Evolutionary conservation across 495 filamentous ascomycete genomes (phyloP).

Genomic region (Penicillium turbatum): DNA sequence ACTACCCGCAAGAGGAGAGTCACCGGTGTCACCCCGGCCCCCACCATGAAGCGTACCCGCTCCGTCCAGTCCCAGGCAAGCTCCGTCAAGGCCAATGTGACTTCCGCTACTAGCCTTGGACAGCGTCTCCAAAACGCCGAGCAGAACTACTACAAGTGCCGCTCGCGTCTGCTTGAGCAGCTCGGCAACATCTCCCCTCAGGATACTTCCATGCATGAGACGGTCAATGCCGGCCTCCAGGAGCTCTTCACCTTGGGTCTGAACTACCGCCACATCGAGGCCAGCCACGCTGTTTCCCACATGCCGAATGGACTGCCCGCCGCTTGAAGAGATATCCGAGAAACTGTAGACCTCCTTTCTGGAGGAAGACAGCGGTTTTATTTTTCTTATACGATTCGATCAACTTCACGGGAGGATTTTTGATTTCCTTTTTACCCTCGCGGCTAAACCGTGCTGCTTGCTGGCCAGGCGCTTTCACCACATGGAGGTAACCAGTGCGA

Average conservation of each 20-base stretch:
- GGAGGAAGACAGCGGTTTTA: background rate
- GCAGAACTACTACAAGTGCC: slow-evolving; percentile 43
- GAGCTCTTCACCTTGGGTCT: slow-evolving; percentile 44
- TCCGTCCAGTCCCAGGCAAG: slow-evolving; percentile 40
- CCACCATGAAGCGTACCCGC: slow-evolving; percentile 46
- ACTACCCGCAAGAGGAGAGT: slow-evolving; percentile 40
- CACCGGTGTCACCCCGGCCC: slow-evolving; percentile 35
- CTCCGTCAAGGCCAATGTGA: slow-evolving; percentile 33
- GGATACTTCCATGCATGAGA: slow-evolving; percentile 44
- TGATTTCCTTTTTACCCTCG: background rate
- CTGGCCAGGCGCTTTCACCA: slow-evolving; percentile 2
- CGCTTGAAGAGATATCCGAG: slow-evolving; percentile 26
- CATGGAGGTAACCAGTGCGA: slow-evolving; percentile 1
- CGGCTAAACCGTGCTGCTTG: slow-evolving; percentile 1
- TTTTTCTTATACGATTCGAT: background rate
- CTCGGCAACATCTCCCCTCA: slow-evolving; percentile 39
- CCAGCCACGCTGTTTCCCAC: slow-evolving; percentile 40
- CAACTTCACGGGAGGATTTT: slow-evolving; percentile 3
- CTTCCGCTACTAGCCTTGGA: slow-evolving; percentile 35
- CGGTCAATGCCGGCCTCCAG: slow-evolving; percentile 47
- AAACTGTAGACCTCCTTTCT: slow-evolving; percentile 1
- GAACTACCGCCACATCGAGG: slow-evolving; percentile 45
- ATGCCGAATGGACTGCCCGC: slow-evolving; percentile 35
- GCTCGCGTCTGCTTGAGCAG: slow-evolving; percentile 40
- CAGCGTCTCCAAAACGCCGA: slow-evolving; percentile 46